Evolutionary conservation across 306 rosid genomes (phyloP).

Genomic region (Mimosa pudica): DNA sequence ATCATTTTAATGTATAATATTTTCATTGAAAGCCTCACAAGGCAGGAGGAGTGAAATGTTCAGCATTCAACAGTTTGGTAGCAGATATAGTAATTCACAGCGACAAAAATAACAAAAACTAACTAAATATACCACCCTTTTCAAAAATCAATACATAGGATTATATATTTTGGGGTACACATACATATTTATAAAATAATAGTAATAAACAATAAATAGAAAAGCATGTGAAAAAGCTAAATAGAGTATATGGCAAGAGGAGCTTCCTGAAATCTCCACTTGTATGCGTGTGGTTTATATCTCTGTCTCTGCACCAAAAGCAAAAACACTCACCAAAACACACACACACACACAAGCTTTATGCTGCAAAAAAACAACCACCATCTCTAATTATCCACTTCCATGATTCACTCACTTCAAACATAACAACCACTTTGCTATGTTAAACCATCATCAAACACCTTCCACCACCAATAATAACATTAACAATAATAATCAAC

Average conservation of each 20-base stretch:
- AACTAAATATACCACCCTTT: not conserved
- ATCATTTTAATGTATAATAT: not conserved
- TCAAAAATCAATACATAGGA: not conserved
- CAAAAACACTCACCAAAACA: not conserved
- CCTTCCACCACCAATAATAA: slow-evolving; percentile 19
- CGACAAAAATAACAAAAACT: not conserved
- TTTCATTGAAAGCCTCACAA: not conserved
- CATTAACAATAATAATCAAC: slow-evolving; percentile 29
- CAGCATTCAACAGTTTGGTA: not conserved
- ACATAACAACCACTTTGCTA: slow-evolving; percentile 25
- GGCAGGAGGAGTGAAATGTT: not conserved
- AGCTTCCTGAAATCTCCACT: not conserved
- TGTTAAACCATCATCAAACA: slow-evolving; percentile 51
- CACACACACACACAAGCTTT: no score
- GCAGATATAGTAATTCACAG: not conserved
- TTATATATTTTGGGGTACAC: not conserved
- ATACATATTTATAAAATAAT: not conserved
- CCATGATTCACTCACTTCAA: slow-evolving; percentile 17
- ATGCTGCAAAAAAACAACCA: not conserved
- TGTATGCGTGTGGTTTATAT: slow-evolving; percentile 34
- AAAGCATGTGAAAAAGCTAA: not conserved
- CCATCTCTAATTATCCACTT: slow-evolving; percentile 25
- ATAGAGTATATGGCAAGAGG: not conserved
- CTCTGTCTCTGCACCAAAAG: not conserved
- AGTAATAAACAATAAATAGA: not conserved